phyloP scores from a whole-genome alignment of 257 asterid species.

The Solanum chaucha region DNA sequence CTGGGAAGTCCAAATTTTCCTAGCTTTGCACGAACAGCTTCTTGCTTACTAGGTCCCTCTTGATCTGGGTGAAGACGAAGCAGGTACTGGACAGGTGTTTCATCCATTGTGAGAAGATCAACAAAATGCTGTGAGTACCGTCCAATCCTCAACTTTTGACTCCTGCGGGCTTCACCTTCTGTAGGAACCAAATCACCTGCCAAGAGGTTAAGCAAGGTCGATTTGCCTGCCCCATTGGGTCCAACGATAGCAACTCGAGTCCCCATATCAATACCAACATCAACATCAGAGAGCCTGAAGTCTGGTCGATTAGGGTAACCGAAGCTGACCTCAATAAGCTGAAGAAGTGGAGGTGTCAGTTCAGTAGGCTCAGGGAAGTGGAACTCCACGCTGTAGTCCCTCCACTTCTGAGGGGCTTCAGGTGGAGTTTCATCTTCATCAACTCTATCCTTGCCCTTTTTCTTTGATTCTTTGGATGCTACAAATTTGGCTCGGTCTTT shows the following conservation, averaged over 20 bases:
- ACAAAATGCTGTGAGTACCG: constrained; percentile 22
- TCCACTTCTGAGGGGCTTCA: constrained; percentile 59
- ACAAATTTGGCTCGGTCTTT: constrained; percentile 47
- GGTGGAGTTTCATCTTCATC: constrained; percentile 38
- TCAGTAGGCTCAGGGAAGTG: constrained; percentile 72
- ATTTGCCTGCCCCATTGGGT: constrained; percentile 72
- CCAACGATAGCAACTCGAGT: constrained; percentile 67
- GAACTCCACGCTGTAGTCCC: constrained; percentile 59
- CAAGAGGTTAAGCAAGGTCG: constrained; percentile 57
- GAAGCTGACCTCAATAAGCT: constrained; percentile 57
- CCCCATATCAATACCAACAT: constrained; percentile 72
- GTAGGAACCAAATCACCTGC: constrained; percentile 40
- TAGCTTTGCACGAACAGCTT: constrained; percentile 17
- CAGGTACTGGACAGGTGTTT: constrained; percentile 15
- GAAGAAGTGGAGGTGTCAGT: constrained; percentile 57
- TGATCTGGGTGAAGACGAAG: constrained; percentile 20
- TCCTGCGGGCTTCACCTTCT: constrained; percentile 26
- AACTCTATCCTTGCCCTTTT: constrained; percentile 35
- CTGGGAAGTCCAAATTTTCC: constrained; percentile 23
- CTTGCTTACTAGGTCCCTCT: constrained; percentile 15
- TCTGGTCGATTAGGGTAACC: constrained; percentile 50
- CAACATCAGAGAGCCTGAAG: constrained; percentile 51
- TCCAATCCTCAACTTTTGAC: constrained; percentile 27
- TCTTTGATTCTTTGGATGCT: constrained; percentile 49
- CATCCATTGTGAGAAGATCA: constrained; percentile 20